These are phyloP conservation scores for Jamesozyma piceae DNA, from an alignment of 805 yeast species.

Conservation along the genomic window DNA sequence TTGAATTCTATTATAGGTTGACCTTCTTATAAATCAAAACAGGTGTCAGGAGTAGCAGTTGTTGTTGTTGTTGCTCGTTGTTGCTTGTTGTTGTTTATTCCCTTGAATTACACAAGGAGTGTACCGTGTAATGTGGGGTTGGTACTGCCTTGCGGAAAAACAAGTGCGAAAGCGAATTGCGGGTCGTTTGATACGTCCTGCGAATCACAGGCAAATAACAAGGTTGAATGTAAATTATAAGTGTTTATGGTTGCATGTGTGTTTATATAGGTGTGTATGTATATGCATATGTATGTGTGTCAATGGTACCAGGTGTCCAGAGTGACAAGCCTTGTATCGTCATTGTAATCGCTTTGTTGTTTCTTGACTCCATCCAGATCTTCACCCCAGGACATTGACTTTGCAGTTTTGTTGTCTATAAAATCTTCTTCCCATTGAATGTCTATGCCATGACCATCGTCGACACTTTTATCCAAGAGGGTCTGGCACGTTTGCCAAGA, in stretches of 20 bases:
- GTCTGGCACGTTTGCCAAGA: constrained; percentile 94
- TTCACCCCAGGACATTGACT: constrained; percentile 5
- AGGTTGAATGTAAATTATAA: no score
- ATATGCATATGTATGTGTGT: background rate
- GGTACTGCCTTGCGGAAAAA: no score
- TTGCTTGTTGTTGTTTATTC: background rate
- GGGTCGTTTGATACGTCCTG: background rate
- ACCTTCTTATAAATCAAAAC: no score
- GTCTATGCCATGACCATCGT: constrained; percentile 34
- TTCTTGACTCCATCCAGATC: background rate
- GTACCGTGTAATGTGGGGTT: no score
- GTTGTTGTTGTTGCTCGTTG: no score
- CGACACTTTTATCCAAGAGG: constrained; percentile 40
- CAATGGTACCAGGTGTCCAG: constrained; percentile 17
- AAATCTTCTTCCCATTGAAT: constrained; percentile 53
- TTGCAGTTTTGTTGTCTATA: constrained; percentile 23
- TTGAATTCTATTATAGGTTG: no score
- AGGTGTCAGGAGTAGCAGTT: no score
- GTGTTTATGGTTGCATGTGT: no score
- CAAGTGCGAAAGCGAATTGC: background rate
- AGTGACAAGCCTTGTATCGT: constrained; percentile 11
- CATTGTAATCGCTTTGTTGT: background rate
- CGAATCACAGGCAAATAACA: no score
- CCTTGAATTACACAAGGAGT: background rate
- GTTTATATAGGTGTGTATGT: no score